Conservation (phyloP, 352 stramenopile genomes). For the Pseudoperonospora humuli region DNA sequence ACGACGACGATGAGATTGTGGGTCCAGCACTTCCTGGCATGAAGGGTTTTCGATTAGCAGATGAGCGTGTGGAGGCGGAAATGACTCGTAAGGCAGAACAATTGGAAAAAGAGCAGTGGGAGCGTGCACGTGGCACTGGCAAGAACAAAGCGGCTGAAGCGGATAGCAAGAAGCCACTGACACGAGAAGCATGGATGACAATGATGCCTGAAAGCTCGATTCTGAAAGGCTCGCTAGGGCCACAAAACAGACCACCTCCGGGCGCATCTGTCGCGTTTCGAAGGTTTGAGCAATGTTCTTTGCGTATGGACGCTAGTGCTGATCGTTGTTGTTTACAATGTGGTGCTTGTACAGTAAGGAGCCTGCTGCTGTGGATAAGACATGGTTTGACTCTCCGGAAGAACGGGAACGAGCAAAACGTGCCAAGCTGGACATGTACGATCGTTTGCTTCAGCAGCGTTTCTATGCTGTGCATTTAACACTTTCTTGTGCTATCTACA, state of each 20-base stretch:
- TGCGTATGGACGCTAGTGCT: neutral
- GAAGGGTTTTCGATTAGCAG: constrained; percentile 64
- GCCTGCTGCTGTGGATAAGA: constrained; percentile 59
- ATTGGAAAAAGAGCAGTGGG: constrained; percentile 64
- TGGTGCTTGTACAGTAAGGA: constrained; percentile 46
- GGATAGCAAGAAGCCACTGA: constrained; percentile 10
- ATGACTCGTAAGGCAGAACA: constrained; percentile 52
- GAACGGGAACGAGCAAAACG: constrained; percentile 72
- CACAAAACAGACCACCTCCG: constrained; percentile 30
- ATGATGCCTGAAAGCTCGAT: constrained; percentile 74
- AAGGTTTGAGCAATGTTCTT: constrained; percentile 13
- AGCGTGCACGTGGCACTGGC: constrained; percentile 18
- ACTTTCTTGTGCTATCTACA: constrained; percentile 14
- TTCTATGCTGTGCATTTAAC: constrained; percentile 4
- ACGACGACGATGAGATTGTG: constrained; percentile 48
- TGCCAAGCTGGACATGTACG: constrained; percentile 76
- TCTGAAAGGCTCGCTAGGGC: constrained; percentile 63
- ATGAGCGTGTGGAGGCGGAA: constrained; percentile 61
- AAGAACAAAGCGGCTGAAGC: constrained; percentile 9
- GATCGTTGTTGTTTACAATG: constrained; percentile 2
- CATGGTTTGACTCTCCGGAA: constrained; percentile 77
- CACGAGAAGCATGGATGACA: constrained; percentile 79
- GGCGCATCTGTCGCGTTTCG: constrained; percentile 60
- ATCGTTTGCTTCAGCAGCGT: neutral
- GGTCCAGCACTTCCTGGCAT: constrained; percentile 68